phyloP scores from a whole-genome alignment of 106 monocot genomes.

The Apostasia ramifera region DNA sequence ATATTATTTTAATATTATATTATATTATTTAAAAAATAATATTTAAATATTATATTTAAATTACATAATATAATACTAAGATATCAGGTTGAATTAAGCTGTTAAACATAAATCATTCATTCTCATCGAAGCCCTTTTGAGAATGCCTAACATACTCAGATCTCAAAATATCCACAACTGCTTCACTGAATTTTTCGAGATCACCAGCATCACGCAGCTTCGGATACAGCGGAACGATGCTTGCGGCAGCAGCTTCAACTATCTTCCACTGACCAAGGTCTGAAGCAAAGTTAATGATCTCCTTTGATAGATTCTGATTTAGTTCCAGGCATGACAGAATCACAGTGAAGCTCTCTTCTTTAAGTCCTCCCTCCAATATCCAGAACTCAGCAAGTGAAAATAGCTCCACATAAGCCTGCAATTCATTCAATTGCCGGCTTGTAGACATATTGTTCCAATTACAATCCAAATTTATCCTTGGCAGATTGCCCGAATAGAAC shows the following conservation, averaged over 20 bases:
- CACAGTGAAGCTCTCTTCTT: constrained; percentile 25
- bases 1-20: no score
- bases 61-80: no score
- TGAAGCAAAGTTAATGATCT: constrained; percentile 31
- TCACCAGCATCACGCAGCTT: constrained; percentile 51
- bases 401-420: constrained; percentile 61
- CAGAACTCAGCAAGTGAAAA: constrained; percentile 69
- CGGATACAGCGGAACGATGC: constrained; percentile 50
- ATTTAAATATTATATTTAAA: no score
- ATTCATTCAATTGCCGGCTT: constrained; percentile 32
- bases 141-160: constrained; percentile 40
- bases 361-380: constrained; percentile 48
- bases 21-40: no score
- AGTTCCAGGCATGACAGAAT: constrained; percentile 31
- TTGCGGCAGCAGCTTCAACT: constrained; percentile 35
- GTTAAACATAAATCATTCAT: background rate
- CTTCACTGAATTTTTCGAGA: constrained; percentile 53
- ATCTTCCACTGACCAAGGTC: constrained; percentile 39
- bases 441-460: constrained; percentile 52
- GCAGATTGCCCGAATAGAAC: constrained; percentile 65
- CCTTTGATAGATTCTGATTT: constrained; percentile 24
- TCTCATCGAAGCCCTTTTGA: constrained; percentile 14
- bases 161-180: constrained; percentile 45
- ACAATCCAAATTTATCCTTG: constrained; percentile 39
- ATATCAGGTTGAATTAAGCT: no score